These are phyloP conservation scores for Dimocarpus longan DNA, from an alignment of 345 rosid species.

Conservation along the genomic window DNA sequence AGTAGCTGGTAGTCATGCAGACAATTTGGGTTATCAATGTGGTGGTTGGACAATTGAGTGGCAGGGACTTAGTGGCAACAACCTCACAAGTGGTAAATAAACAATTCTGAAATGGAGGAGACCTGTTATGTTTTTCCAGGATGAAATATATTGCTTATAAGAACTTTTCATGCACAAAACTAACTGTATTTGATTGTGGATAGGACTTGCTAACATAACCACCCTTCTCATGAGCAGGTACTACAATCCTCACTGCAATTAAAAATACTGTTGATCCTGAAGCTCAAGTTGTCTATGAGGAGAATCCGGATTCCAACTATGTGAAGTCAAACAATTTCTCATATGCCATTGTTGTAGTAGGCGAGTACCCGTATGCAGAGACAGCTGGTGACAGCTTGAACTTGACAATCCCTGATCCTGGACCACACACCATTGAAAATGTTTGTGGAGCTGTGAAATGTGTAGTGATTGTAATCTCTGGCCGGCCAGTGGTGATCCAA, in stretches of 20 bases:
- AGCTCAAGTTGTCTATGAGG: slow-evolving; percentile 36
- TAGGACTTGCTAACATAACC: no score
- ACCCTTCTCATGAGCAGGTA: slow-evolving; percentile 33
- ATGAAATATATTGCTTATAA: neutral
- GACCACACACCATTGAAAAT: slow-evolving; percentile 37
- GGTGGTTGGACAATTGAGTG: slow-evolving; percentile 75
- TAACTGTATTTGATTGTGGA: no score
- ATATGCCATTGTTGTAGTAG: slow-evolving; percentile 48
- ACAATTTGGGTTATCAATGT: slow-evolving; percentile 74
- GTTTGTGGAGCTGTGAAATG: slow-evolving; percentile 49
- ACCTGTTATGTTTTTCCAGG: no score
- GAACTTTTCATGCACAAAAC: neutral
- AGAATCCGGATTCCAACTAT: slow-evolving; percentile 36
- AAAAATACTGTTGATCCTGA: slow-evolving; percentile 35
- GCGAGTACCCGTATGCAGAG: slow-evolving; percentile 52
- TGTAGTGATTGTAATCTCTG: slow-evolving; percentile 44
- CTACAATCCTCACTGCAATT: slow-evolving; percentile 51
- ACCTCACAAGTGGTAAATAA: slow-evolving; percentile 40
- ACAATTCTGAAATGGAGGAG: neutral
- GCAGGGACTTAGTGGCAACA: slow-evolving; percentile 67
- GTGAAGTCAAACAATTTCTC: slow-evolving; percentile 47
- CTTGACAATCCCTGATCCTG: slow-evolving; percentile 45
- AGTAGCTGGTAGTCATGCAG: slow-evolving; percentile 66
- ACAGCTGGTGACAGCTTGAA: slow-evolving; percentile 45
- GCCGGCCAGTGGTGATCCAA: slow-evolving; percentile 51